A percentile compares a stretch with the other conserved stretches of the same genome.
These are phyloP conservation scores for Gynostemma pentaphyllum DNA, from an alignment of 306 rosid species.

Conservation along the genomic window DNA sequence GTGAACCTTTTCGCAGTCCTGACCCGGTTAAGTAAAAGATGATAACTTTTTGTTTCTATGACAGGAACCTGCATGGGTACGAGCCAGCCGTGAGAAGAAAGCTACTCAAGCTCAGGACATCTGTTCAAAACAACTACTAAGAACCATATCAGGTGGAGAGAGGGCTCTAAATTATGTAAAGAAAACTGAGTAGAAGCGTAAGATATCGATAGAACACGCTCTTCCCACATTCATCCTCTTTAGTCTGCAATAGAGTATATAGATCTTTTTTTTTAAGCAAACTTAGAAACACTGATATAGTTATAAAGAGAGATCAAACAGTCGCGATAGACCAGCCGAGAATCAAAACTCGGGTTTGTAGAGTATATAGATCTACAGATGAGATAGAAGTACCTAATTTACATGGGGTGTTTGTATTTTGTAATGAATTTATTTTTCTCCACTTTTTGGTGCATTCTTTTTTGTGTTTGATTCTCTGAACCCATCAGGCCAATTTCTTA, in stretches of 20 bases:
- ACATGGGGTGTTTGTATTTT: no score
- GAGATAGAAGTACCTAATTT: no score
- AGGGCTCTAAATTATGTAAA: slow-evolving; percentile 16
- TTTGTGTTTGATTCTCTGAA: neutral
- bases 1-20: no score
- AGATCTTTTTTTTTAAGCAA: no score
- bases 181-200: slow-evolving; percentile 18
- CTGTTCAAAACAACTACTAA: slow-evolving; percentile 67
- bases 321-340: no score
- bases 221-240: neutral
- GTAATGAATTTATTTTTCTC: no score
- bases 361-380: no score
- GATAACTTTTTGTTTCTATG: slow-evolving; percentile 1
- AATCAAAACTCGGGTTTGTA: no score
- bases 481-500: neutral
- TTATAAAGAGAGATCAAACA: no score
- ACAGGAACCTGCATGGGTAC: slow-evolving; percentile 99
- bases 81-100: slow-evolving; percentile 59
- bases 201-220: neutral
- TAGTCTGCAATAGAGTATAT: slow-evolving; percentile 9
- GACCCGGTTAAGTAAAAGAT: no score
- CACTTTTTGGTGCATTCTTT: neutral
- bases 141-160: slow-evolving; percentile 52
- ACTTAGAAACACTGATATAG: no score
- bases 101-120: slow-evolving; percentile 60